A percentile compares a stretch with the other conserved stretches of the same genome.
Conservation (phyloP, 2,329 filamentous ascomycete genomes). For the Alternaria angustiovoidea region DNA sequence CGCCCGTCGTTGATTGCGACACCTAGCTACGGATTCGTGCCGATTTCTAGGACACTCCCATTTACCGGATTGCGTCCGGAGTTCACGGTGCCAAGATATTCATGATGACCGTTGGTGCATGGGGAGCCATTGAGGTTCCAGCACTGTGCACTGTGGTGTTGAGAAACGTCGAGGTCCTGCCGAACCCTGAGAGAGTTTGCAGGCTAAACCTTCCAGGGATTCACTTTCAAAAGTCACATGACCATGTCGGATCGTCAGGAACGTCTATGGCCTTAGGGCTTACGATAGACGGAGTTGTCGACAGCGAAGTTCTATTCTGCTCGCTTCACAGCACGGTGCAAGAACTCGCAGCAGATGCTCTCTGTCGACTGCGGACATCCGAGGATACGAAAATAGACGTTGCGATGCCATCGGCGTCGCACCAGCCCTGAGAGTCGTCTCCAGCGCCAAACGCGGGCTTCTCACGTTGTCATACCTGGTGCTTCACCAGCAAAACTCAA, state of each 20-base stretch:
- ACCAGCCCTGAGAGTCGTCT: neutral
- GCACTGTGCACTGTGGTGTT: neutral
- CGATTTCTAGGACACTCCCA: constrained; percentile 27
- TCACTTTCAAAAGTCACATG: constrained; percentile 11
- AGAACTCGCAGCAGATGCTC: neutral
- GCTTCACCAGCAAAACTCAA: constrained; percentile 1
- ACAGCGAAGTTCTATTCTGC: neutral
- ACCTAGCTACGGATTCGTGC: constrained; percentile 20
- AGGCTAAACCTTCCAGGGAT: neutral
- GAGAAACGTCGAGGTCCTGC: neutral
- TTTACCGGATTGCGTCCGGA: constrained; percentile 30
- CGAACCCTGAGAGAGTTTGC: constrained; percentile 7
- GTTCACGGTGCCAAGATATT: constrained; percentile 11
- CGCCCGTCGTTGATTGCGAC: constrained; percentile 29
- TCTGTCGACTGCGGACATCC: constrained; percentile 1
- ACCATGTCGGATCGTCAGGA: neutral
- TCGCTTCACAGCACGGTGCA: neutral
- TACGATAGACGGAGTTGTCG: neutral
- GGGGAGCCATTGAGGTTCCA: constrained; percentile 33
- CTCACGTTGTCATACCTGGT: neutral
- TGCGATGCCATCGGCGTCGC: constrained; percentile 1
- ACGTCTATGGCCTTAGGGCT: neutral
- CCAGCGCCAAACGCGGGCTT: neutral
- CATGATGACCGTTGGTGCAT: constrained; percentile 19
- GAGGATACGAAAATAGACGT: constrained; percentile 16